Evolutionary conservation across 73 alveolate species (phyloP).

Genomic region (Paraurostyla sp.): DNA sequence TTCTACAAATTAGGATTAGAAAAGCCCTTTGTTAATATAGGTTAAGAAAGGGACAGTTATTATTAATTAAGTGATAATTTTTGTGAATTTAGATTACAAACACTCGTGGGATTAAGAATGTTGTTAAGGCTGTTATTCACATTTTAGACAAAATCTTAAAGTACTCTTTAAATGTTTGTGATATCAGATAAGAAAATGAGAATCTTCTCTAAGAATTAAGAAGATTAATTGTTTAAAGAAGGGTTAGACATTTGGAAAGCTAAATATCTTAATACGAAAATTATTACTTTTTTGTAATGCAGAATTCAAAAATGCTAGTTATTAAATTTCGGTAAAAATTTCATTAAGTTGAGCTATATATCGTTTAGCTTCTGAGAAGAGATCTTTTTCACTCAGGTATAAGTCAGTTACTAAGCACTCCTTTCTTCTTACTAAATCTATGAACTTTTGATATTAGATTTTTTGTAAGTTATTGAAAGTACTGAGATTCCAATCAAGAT

Average conservation of each 20-base stretch:
- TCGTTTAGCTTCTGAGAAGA: conserved; percentile 30
- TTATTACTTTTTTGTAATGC: conserved; percentile 8
- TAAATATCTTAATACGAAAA: neutral
- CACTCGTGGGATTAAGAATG: neutral
- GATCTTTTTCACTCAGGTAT: conserved; percentile 32
- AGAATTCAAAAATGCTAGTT: conserved; percentile 14
- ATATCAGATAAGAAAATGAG: conserved; percentile 18
- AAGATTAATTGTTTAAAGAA: neutral
- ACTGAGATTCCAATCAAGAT: conserved; percentile 10
- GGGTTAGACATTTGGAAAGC: neutral
- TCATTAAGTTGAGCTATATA: neutral
- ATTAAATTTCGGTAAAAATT: neutral
- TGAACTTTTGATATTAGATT: neutral
- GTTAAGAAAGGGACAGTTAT: no score
- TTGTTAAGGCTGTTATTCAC: neutral
- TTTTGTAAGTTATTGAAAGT: conserved; percentile 25
- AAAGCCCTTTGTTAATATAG: no score
- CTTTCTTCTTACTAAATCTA: conserved; percentile 37
- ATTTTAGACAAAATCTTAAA: conserved; percentile 13
- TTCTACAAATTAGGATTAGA: no score
- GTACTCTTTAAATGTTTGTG: conserved; percentile 4
- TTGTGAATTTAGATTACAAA: no score
- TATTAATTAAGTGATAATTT: no score
- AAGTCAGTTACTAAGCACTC: conserved; percentile 11
- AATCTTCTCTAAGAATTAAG: conserved; percentile 16